A percentile compares a stretch with the other conserved stretches of the same genome.
phyloP scores from a whole-genome alignment of 768 basidiomycete species.

The Albatrellus ellisii region DNA sequence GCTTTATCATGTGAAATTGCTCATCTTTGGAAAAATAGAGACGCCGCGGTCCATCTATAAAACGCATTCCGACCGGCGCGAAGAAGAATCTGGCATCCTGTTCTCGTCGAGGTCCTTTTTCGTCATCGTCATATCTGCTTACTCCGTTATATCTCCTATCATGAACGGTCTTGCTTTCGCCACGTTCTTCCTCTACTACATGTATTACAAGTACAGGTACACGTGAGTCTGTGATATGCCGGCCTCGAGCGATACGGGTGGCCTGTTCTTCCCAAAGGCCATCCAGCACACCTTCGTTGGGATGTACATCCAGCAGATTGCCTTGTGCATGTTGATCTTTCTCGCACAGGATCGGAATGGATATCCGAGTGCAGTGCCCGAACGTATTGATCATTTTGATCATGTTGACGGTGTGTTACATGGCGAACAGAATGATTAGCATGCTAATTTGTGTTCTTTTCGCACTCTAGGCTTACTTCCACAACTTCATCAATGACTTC shows the following conservation, averaged over 20 bases:
- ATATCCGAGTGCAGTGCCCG: too few species aligned
- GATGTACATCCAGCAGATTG: too few species aligned
- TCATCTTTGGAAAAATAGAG: constrained; percentile 78
- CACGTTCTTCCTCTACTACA: constrained; percentile 73
- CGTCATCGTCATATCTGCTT: constrained; percentile 68
- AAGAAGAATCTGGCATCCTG: constrained; percentile 63
- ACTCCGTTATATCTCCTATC: constrained; percentile 86
- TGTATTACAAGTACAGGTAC: too few species aligned
- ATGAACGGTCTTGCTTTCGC: too few species aligned
- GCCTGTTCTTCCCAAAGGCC: too few species aligned
- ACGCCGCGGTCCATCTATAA: constrained; percentile 78
- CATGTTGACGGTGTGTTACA: constrained; percentile 39
- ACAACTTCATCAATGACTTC: constrained; percentile 67
- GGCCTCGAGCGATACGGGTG: too few species aligned
- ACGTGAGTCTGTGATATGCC: constrained; percentile 53
- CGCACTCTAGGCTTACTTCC: constrained; percentile 31
- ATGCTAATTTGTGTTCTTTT: too few species aligned
- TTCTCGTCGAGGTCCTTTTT: constrained; percentile 68
- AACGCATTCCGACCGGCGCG: constrained; percentile 64
- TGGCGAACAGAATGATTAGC: too few species aligned
- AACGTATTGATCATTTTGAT: constrained; percentile 79
- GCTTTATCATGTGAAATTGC: constrained; percentile 84
- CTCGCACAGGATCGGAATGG: too few species aligned
- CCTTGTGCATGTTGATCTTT: constrained; percentile 95
- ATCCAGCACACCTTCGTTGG: too few species aligned